Evolutionary conservation across 2,329 filamentous ascomycete species (phyloP).

Genomic region (Podosphaera xanthii): DNA sequence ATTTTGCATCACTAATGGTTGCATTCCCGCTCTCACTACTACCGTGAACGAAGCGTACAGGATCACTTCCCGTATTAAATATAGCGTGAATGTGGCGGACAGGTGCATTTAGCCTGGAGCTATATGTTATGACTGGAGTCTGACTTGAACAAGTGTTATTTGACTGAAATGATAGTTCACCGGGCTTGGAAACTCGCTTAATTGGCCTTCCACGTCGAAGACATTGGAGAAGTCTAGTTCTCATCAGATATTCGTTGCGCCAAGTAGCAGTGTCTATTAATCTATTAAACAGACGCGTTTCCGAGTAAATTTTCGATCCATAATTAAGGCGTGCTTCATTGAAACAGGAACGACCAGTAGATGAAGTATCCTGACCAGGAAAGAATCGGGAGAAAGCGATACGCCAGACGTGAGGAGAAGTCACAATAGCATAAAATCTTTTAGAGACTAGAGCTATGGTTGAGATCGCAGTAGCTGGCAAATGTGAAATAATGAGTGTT

Average conservation of each 20-base stretch:
- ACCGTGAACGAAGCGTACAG: constrained; percentile 64
- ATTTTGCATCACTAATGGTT: constrained; percentile 61
- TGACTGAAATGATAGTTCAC: constrained; percentile 28
- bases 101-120: constrained; percentile 57
- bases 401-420: constrained; percentile 80
- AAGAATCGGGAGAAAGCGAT: constrained; percentile 84
- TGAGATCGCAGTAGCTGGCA: constrained; percentile 65
- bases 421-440: constrained; percentile 69
- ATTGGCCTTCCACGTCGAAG: constrained; percentile 61
- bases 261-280: constrained; percentile 72
- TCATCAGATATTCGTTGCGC: constrained; percentile 83
- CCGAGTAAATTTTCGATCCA: constrained; percentile 21
- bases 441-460: constrained; percentile 69
- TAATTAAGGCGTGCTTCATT: neutral
- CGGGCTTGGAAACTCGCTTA: constrained; percentile 22
- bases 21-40: constrained; percentile 54
- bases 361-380: constrained; percentile 42
- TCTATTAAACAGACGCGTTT: constrained; percentile 59
- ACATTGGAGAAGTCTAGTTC: constrained; percentile 64
- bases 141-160: constrained; percentile 30
- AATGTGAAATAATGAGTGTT: constrained; percentile 74
- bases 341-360: neutral
- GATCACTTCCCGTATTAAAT: constrained; percentile 51
- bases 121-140: constrained; percentile 62
- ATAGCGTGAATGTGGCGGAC: constrained; percentile 61